Conservation (phyloP, 2,329 filamentous ascomycete species). For the Waltergamsia citrina region DNA sequence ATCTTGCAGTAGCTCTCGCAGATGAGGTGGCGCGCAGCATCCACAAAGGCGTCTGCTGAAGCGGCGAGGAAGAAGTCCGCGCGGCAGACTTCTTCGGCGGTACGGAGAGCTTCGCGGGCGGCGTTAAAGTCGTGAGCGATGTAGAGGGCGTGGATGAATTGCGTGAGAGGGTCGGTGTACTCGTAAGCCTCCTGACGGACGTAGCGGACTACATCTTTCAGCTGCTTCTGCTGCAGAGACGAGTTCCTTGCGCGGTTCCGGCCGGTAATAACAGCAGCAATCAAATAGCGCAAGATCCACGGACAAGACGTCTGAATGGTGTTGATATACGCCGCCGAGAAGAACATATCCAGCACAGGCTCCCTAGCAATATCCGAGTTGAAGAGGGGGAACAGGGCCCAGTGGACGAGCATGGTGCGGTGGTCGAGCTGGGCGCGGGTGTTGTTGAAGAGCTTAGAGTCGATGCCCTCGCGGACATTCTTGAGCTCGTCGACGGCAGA, state of each 20-base stretch:
- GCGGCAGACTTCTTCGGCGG: constrained; percentile 85
- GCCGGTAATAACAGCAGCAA: constrained; percentile 91
- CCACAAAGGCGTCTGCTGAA: constrained; percentile 80
- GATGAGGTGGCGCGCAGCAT: constrained; percentile 90
- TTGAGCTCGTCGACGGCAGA: constrained; percentile 81
- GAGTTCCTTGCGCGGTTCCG: constrained; percentile 74
- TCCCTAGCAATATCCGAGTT: constrained; percentile 92
- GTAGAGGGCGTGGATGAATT: constrained; percentile 93
- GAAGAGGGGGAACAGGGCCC: constrained; percentile 97
- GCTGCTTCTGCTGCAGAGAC: constrained; percentile 87
- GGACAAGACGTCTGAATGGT: constrained; percentile 97
- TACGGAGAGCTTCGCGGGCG: constrained; percentile 74
- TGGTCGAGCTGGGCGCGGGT: constrained; percentile 91
- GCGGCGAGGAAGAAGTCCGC: constrained; percentile 92
- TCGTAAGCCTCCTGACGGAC: constrained; percentile 97
- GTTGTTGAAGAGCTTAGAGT: constrained; percentile 93
- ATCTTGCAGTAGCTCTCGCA: constrained; percentile 99
- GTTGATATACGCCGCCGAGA: constrained; percentile 97
- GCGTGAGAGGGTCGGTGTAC: constrained; percentile 90
- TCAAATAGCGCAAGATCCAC: constrained; percentile 91
- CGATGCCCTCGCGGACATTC: constrained; percentile 86
- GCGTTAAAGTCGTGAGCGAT: constrained; percentile 86
- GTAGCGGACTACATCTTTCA: constrained; percentile 94
- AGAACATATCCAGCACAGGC: constrained; percentile 88
- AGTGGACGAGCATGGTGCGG: constrained; percentile 96